Evolutionary conservation across 805 yeast species (phyloP), one percentile per base, ranked within the genome.

Genomic region (Teunomyces tritomae): DNA sequence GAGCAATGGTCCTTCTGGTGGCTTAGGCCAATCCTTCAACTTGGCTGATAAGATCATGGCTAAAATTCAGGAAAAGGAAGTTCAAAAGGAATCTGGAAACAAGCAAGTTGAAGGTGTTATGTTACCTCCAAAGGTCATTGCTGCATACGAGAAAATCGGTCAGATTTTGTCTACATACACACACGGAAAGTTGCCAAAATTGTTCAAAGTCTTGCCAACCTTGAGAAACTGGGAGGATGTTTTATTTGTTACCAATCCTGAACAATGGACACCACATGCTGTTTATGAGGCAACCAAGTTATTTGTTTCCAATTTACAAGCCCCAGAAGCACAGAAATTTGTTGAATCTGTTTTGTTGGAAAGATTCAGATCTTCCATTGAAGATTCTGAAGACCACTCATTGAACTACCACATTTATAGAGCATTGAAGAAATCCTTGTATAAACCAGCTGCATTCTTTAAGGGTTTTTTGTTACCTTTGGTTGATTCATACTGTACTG

Each of bases 361-460:
- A 56, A 77, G 89, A 64, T 85, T 87, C 61, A 79, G 91, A 71
- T 71, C 71, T 35, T 79, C 83, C 44, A 85, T 87, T 46, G 91
- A 85, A 61, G 84, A 83, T 26, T 79, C 80, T 49, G 91, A 85
- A 56, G 85, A 82, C 50, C 92, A 87, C 59, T 82, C 80, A 32
- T 77, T 94, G 54, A 92, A 95, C 69, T 92, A 94, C 63, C 99
- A 94, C 64, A 75, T 94, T 36, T 94, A 94, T 67, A 82, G 97
- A 60, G 84, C 99, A 0, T 71, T 94, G 57, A 92, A 91, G 68
- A 94, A 94, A 71, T 82, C 97, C 0, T 77, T 95, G 46, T 94
- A 94, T 75, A 94, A 94, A 67, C 99, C 99, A 28, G 90, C 94
- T 47, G 99, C 99, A 8, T 94, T 92, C 62, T 94, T 92, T 79